These are phyloP conservation scores for Leccinum obscurum DNA, from an alignment of 768 basidiomycete genomes.

Conservation along the genomic window DNA sequence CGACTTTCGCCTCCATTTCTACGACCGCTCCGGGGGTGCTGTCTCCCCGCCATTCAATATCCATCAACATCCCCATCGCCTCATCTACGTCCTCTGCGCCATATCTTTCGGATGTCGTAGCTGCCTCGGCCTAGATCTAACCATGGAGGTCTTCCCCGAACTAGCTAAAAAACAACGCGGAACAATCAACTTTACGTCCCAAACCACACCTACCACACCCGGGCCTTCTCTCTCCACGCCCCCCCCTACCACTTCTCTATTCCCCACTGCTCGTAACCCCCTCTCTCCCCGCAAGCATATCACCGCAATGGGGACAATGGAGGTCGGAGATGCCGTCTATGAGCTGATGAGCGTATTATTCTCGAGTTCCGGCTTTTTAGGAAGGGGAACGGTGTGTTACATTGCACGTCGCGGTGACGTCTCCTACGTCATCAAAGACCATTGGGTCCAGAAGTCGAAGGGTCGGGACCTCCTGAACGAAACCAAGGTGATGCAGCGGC, in stretches of 20 bases:
- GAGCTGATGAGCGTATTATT: background rate
- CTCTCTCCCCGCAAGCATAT: no score
- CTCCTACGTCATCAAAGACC: background rate
- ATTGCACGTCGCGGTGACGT: background rate
- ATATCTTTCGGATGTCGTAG: background rate
- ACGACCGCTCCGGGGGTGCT: background rate
- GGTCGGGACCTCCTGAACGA: background rate
- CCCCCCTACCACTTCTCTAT: no score
- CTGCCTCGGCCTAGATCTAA: background rate
- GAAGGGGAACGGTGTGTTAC: background rate
- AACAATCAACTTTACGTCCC: no score
- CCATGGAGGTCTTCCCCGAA: background rate
- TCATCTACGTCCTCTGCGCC: background rate
- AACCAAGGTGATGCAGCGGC: background rate
- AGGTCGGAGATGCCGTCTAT: background rate
- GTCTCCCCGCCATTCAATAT: background rate
- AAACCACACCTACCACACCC: no score
- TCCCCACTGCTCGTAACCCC: no score
- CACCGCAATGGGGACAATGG: background rate
- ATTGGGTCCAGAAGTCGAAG: background rate
- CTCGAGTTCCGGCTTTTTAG: background rate
- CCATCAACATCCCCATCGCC: background rate
- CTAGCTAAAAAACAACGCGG: no score
- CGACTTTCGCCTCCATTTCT: background rate
- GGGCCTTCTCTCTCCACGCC: no score